Percentiles rank a stretch among this genome's conserved stretches.
Evolutionary conservation across 495 filamentous ascomycete species (phyloP).

Genomic region (Penicillium paxilli): DNA sequence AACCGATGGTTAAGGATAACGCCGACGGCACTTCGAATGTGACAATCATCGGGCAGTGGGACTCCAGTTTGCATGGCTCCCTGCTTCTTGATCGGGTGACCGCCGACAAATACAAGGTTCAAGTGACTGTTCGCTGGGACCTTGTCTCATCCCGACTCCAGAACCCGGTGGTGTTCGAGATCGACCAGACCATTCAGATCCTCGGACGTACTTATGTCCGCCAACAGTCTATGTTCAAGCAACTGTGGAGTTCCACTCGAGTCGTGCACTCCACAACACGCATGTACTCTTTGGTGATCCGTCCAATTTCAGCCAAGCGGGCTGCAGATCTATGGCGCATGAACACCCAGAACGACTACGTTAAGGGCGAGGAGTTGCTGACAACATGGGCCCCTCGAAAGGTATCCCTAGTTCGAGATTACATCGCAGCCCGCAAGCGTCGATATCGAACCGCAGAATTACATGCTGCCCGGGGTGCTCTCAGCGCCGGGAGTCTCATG

Average conservation of each 20-base stretch:
- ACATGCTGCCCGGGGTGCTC: conserved; percentile 70
- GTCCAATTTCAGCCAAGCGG: conserved; percentile 83
- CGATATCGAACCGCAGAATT: conserved; percentile 73
- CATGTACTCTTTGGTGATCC: conserved; percentile 82
- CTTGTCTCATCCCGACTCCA: conserved; percentile 75
- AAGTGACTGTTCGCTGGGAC: conserved; percentile 83
- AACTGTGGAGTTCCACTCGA: conserved; percentile 79
- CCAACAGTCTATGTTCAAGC: conserved; percentile 80
- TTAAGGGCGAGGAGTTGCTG: conserved; percentile 90
- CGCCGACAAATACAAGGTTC: conserved; percentile 85
- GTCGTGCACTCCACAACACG: conserved; percentile 83
- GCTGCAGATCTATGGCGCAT: conserved; percentile 95
- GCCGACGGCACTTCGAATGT: conserved; percentile 90
- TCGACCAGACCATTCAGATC: conserved; percentile 78
- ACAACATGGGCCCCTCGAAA: conserved; percentile 84
- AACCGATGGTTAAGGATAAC: conserved; percentile 75
- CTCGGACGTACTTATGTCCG: conserved; percentile 81
- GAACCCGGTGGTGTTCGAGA: conserved; percentile 79
- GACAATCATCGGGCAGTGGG: conserved; percentile 88
- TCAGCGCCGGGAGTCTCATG: conserved; percentile 47
- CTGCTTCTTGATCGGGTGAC: conserved; percentile 87
- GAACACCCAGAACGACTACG: conserved; percentile 90
- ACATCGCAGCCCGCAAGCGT: conserved; percentile 67
- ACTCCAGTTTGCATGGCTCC: conserved; percentile 89
- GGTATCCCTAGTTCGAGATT: conserved; percentile 83